A percentile compares a stretch with the other conserved stretches of the same genome.
phyloP scores from a whole-genome alignment of 2,329 filamentous ascomycete species.

The Escovopsis sp. region DNA sequence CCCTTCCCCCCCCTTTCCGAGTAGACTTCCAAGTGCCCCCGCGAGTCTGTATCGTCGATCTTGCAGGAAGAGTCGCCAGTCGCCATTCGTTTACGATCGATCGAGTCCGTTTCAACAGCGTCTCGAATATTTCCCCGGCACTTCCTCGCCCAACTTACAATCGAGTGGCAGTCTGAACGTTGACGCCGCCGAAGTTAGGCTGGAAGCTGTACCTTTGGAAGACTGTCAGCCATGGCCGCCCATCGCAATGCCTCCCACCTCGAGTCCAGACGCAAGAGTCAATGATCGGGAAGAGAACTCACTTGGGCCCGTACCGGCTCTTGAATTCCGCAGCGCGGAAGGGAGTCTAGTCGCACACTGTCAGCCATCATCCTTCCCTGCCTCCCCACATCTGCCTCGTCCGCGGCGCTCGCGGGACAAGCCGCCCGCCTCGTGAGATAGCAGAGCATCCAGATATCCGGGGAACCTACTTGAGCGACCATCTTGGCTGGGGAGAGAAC shows the following conservation, averaged over 20 bases:
- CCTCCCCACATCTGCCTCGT: not conserved
- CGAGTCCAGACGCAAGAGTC: not conserved
- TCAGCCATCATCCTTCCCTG: slow-evolving; percentile 15
- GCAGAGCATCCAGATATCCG: not conserved
- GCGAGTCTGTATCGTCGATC: too few relatives aligned
- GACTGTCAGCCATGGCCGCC: slow-evolving; percentile 13
- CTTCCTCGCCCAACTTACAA: slow-evolving; percentile 30
- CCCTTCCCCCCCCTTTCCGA: too few relatives aligned
- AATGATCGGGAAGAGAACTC: slow-evolving; percentile 15
- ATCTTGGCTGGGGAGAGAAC: slow-evolving; percentile 21
- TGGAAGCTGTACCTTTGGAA: slow-evolving; percentile 42
- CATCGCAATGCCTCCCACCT: not conserved
- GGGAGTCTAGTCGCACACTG: slow-evolving; percentile 26
- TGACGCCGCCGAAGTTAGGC: slow-evolving; percentile 37
- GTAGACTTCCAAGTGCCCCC: too few relatives aligned
- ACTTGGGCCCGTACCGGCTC: slow-evolving; percentile 54
- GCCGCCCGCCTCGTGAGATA: not conserved
- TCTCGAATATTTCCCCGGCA: too few relatives aligned
- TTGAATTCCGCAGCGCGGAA: slow-evolving; percentile 36
- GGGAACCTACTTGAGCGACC: slow-evolving; percentile 25
- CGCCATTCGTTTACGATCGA: too few relatives aligned
- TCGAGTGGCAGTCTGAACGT: slow-evolving; percentile 25
- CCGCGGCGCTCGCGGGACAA: not conserved
- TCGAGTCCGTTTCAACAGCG: too few relatives aligned
- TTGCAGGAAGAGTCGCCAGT: too few relatives aligned